Conservation (phyloP, 352 stramenopile genomes). For the Globisporangium apiculatum region DNA sequence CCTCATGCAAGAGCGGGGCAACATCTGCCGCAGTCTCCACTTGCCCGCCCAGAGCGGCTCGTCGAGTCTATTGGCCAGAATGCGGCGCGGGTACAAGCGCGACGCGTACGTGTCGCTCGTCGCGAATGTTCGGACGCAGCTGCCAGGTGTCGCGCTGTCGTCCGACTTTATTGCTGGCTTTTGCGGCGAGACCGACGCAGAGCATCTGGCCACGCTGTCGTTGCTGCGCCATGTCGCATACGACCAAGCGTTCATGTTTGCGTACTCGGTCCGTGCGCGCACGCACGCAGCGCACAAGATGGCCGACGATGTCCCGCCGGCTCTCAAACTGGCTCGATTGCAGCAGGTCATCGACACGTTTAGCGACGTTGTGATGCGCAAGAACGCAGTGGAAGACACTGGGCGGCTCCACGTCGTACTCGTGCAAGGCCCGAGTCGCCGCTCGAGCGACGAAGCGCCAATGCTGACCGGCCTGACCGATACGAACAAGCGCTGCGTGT, state of each 20-base stretch:
- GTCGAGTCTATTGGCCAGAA: conserved; percentile 78
- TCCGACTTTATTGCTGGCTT: conserved; percentile 99
- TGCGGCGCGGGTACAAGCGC: conserved; percentile 95
- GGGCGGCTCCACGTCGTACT: conserved; percentile 93
- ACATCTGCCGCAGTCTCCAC: conserved; percentile 98
- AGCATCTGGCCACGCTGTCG: conserved; percentile 93
- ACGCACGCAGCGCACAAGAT: conserved; percentile 95
- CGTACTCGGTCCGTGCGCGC: conserved; percentile 94
- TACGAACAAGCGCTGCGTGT: conserved; percentile 88
- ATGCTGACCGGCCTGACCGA: conserved; percentile 86
- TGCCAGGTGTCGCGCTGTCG: conserved; percentile 83
- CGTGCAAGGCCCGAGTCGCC: conserved; percentile 91
- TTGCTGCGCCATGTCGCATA: conserved; percentile 86
- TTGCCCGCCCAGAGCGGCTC: conserved; percentile 97
- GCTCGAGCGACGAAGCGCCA: conserved; percentile 57
- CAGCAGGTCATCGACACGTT: conserved; percentile 96
- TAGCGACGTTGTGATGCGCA: conserved; percentile 83
- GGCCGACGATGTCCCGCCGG: conserved; percentile 92
- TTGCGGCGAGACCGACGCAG: conserved; percentile 97
- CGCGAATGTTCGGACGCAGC: conserved; percentile 82
- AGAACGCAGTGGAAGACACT: conserved; percentile 89
- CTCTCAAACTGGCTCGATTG: conserved; percentile 94
- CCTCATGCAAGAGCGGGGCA: conserved; percentile 85
- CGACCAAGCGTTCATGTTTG: conserved; percentile 99
- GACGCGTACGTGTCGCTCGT: conserved; percentile 97